Percentiles rank a stretch among this genome's conserved stretches.
Conservation (phyloP, 495 filamentous ascomycete genomes). For the Aspergillus funiculosus region DNA sequence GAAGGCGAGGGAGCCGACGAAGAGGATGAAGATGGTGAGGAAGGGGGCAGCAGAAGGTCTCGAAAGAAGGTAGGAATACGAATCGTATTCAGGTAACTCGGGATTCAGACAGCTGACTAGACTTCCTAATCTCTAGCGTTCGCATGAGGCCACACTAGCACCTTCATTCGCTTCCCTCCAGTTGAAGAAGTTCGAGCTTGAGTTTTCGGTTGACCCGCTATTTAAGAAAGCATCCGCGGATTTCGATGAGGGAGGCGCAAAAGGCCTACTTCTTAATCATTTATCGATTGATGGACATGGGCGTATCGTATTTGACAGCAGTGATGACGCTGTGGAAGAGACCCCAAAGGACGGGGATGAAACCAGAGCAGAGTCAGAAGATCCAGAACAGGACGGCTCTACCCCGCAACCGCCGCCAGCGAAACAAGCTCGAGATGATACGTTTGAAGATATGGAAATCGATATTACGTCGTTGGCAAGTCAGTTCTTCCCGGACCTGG, state of each 20-base stretch:
- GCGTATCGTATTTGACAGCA: constrained; percentile 96
- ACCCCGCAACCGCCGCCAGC: constrained; percentile 15
- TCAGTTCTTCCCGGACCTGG: constrained; percentile 84
- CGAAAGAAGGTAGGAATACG: constrained; percentile 57
- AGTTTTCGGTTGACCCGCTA: constrained; percentile 92
- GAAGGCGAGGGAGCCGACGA: constrained; percentile 58
- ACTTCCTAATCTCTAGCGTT: constrained; percentile 53
- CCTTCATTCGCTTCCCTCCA: constrained; percentile 81
- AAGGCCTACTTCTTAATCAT: constrained; percentile 91
- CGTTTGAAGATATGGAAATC: constrained; percentile 59
- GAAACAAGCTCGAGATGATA: constrained; percentile 36
- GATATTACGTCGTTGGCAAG: constrained; percentile 66
- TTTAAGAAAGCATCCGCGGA: constrained; percentile 99
- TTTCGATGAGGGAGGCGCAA: constrained; percentile 97
- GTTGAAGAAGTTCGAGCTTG: constrained; percentile 94
- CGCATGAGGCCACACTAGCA: constrained; percentile 87
- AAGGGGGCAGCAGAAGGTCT: constrained; percentile 69
- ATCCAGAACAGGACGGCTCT: constrained; percentile 27
- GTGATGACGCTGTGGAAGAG: constrained; percentile 75
- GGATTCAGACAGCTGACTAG: constrained; percentile 12
- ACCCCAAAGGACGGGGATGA: constrained; percentile 50
- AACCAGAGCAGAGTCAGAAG: constrained; percentile 25
- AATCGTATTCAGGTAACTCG: not conserved
- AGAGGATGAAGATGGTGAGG: constrained; percentile 76
- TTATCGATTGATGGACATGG: constrained; percentile 86